Evolutionary conservation across 768 basidiomycete species (phyloP).

Genomic region (Lactifluus piperatus): DNA sequence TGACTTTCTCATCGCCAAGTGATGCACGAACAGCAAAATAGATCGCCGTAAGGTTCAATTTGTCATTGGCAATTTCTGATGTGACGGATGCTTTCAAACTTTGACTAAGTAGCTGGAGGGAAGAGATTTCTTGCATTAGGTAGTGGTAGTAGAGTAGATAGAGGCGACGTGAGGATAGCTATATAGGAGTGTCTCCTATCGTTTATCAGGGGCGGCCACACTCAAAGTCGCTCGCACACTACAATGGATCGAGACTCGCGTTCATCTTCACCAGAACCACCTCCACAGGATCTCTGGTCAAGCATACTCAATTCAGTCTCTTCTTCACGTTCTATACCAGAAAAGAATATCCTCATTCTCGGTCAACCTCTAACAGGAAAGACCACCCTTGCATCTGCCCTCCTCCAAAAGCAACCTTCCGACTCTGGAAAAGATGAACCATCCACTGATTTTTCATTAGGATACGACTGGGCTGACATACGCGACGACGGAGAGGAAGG

Average conservation of each 20-base stretch:
- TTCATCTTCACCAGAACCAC: constrained; percentile 59
- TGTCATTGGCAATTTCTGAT: no score
- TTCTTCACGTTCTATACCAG: constrained; percentile 67
- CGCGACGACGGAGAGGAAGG: constrained; percentile 94
- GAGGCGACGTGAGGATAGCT: no score
- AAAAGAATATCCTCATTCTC: constrained; percentile 83
- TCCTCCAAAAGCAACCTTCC: constrained; percentile 53
- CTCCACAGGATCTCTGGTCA: constrained; percentile 82
- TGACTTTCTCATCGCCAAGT: no score
- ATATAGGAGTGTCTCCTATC: no score
- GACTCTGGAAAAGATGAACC: constrained; percentile 52
- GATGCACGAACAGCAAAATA: no score
- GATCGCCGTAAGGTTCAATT: no score
- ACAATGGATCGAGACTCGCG: constrained; percentile 34
- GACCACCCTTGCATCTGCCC: constrained; percentile 59
- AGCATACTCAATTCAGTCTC: constrained; percentile 87
- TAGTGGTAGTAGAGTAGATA: no score
- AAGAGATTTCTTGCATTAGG: no score
- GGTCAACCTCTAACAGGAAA: constrained; percentile 77
- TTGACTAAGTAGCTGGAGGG: no score
- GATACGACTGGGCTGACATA: constrained; percentile 89
- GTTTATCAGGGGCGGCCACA: no score
- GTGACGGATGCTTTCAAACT: no score
- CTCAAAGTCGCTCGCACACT: neutral
- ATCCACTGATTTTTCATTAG: constrained; percentile 71